These are phyloP conservation scores for Dictyostelium citrinum DNA, from an alignment of 78 protist genomes.

Conservation along the genomic window DNA sequence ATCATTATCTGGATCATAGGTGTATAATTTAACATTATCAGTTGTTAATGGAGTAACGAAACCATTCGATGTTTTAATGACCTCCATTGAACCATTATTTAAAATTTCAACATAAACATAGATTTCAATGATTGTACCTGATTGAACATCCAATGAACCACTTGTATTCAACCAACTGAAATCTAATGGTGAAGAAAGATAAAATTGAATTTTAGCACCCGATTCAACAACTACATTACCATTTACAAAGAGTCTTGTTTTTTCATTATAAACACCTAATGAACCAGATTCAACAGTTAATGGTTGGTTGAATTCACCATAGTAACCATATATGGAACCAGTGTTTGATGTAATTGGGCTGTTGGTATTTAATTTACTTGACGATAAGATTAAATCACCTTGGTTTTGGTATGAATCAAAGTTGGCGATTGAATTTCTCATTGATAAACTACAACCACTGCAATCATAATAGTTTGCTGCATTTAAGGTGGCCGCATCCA, in stretches of 20 bases:
- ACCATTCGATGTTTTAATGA: neutral
- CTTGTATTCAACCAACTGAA: neutral
- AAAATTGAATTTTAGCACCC: neutral
- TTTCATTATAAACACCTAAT: neutral
- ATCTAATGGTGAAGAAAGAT: neutral
- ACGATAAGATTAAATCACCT: neutral
- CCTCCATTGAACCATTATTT: neutral
- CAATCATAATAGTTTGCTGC: neutral
- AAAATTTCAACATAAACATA: neutral
- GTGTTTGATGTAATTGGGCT: neutral
- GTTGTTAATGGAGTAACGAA: neutral
- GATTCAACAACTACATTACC: neutral
- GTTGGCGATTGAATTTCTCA: neutral
- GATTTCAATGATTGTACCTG: neutral
- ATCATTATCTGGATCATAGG: neutral
- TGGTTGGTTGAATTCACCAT: neutral
- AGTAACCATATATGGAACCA: neutral
- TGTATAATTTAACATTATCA: neutral
- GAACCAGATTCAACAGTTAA: neutral
- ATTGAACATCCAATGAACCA: constrained; percentile 1
- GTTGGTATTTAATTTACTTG: neutral
- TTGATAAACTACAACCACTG: neutral
- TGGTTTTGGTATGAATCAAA: neutral
- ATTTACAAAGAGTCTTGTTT: neutral
- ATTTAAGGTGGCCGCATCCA: neutral